Evolutionary conservation across 345 rosid species (phyloP), one percentile per base, ranked within the genome.

Genomic region (Litchi chinensis): DNA sequence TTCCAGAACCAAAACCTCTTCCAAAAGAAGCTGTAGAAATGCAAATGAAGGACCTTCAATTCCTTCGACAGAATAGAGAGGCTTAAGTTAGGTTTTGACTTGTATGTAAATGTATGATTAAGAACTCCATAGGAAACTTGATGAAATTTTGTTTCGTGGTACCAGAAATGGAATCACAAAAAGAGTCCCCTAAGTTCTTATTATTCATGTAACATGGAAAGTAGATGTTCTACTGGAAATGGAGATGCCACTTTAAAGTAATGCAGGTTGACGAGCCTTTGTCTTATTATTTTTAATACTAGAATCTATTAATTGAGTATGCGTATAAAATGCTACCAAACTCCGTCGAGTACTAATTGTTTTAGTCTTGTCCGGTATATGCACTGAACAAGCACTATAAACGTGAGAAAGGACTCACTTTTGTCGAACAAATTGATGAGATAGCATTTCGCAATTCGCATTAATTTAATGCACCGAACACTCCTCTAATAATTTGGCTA

Each of bases 1-100:
- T 77, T 79, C 82, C 86, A 7, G 91, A 83, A 82, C 86, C 86
- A 3, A 90, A 86, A 86, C 85, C 91, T 19, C 84, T 92, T 76
- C 83, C 95, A 0, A 87, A 90, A 87, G 97, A 90, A 81, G 99
- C 98, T 63, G 90, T 83, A 18, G 76, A 88, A 77, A 73, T 90
- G 90, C 99, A 96, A 79, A 94, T 93, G 98, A 96, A 92, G 81
- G 97, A 96, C 83, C 97, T 96, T 52, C 87, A 91, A 71, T 96
- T 96, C 86, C 97, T 96, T 74, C 81, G 87, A 85, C 95, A 92
- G 73, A 92, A 87, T 68, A 88, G 66, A 11, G 94, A 93, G 16
- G 72, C 86, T 75, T 90, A 66, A 87, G 76, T 68, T 37, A 71
- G 24, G 57, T 68, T 7, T 10, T 41, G 41, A 77, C 57, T 79